Percentiles rank a stretch among this genome's conserved stretches.
These are phyloP conservation scores for Fraxinus baroniana DNA, from an alignment of 305 asterid species.

Conservation along the genomic window DNA sequence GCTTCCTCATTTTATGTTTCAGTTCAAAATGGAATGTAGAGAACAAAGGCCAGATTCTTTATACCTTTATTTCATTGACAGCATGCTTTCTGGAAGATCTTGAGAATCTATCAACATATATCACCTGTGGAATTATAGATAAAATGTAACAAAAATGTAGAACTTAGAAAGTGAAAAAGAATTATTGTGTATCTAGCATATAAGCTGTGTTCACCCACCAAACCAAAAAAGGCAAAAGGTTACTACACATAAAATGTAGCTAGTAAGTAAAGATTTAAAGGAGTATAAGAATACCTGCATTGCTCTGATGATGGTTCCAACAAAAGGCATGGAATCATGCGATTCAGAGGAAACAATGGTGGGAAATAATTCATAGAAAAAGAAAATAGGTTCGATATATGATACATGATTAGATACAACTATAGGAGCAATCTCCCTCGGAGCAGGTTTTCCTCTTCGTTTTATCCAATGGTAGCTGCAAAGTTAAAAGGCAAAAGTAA, in stretches of 20 bases:
- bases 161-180: conserved; percentile 1
- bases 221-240: neutral
- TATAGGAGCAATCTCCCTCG: conserved; percentile 89
- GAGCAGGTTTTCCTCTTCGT: conserved; percentile 91
- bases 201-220: neutral
- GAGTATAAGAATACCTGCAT: conserved; percentile 74
- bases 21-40: conserved; percentile 9
- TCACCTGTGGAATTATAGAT: conserved; percentile 55
- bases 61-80: conserved; percentile 95
- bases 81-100: conserved; percentile 85
- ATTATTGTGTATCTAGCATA: neutral
- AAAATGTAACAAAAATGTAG: conserved; percentile 1
- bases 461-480: conserved; percentile 96
- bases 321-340: conserved; percentile 97
- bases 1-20: conserved; percentile 5
- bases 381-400: conserved; percentile 90
- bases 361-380: conserved; percentile 88
- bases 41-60: conserved; percentile 31
- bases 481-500: conserved; percentile 17
- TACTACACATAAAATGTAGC: neutral
- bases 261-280: neutral
- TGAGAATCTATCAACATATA: conserved; percentile 90
- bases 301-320: conserved; percentile 97
- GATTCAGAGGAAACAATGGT: conserved; percentile 92
- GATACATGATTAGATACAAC: conserved; percentile 96